These are phyloP conservation scores for Solanum lycopersicoides DNA, from an alignment of 257 asterid species.

Conservation along the genomic window DNA sequence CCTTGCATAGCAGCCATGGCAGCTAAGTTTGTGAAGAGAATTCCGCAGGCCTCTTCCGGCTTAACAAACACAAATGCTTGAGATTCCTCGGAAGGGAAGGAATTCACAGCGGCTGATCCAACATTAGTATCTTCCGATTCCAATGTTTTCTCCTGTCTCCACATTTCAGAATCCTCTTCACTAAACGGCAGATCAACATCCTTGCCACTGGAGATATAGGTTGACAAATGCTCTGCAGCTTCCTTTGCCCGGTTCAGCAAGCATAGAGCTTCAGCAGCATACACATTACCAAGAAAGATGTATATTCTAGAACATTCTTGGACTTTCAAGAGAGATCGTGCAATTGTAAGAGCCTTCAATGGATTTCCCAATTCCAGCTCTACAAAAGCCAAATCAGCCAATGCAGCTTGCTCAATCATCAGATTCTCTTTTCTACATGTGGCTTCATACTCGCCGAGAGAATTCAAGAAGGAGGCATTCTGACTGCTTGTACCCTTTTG, in stretches of 20 bases:
- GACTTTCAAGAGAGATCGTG: conserved; percentile 49
- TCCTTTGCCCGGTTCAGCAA: conserved; percentile 57
- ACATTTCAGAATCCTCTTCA: conserved; percentile 59
- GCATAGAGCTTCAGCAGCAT: conserved; percentile 89
- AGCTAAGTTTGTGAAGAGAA: conserved; percentile 50
- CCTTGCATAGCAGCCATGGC: conserved; percentile 47
- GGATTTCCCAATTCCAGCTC: conserved; percentile 71
- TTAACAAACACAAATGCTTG: conserved; percentile 31
- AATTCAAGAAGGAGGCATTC: conserved; percentile 34
- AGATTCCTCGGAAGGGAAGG: conserved; percentile 25
- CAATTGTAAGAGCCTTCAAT: conserved; percentile 41
- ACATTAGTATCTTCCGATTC: conserved; percentile 49
- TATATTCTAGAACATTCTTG: conserved; percentile 44
- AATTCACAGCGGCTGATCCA: conserved; percentile 8
- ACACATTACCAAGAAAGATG: conserved; percentile 50
- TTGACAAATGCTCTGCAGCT: conserved; percentile 55
- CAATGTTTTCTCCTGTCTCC: conserved; percentile 38
- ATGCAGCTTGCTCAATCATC: conserved; percentile 53
- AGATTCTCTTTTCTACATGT: conserved; percentile 48
- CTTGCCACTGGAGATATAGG: conserved; percentile 37
- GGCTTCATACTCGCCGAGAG: conserved; percentile 40
- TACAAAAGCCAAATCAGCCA: conserved; percentile 69
- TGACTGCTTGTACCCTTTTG: conserved; percentile 44
- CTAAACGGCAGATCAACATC: conserved; percentile 49
- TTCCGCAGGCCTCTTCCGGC: conserved; percentile 85